Conservation (phyloP, 805 yeast species). For the Teunomyces pallodes region DNA sequence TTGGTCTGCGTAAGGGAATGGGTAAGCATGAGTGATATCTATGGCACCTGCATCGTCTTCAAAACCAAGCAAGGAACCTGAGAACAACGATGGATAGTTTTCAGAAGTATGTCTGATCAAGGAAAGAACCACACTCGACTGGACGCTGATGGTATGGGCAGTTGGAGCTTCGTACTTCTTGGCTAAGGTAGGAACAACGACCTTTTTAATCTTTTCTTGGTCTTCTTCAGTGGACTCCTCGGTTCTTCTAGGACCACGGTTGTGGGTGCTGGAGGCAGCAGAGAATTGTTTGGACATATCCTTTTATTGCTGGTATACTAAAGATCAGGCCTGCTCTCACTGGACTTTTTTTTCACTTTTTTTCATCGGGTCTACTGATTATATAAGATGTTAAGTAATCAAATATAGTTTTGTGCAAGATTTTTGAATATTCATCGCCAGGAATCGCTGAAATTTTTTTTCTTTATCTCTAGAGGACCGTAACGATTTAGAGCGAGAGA, state of each 20-base stretch:
- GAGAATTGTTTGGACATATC: slow-evolving; percentile 3
- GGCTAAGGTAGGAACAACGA: slow-evolving; percentile 2
- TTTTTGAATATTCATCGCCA: not conserved
- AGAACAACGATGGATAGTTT: slow-evolving; percentile 55
- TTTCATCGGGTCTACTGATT: slow-evolving; percentile 1
- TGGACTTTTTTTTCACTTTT: slow-evolving; percentile 3
- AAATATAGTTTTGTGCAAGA: not conserved
- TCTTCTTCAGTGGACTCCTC: slow-evolving; percentile 1
- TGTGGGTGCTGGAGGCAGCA: not conserved
- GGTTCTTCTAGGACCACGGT: slow-evolving; percentile 2
- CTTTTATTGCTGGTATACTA: not conserved
- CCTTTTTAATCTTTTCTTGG: slow-evolving; percentile 1
- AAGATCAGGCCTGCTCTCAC: not conserved
- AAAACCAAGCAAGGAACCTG: slow-evolving; percentile 76
- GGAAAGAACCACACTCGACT: slow-evolving; percentile 54
- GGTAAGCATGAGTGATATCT: slow-evolving; percentile 59
- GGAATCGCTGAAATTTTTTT: not conserved
- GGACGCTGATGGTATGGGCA: slow-evolving; percentile 41
- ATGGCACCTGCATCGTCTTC: slow-evolving; percentile 54
- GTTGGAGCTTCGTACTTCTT: slow-evolving; percentile 34
- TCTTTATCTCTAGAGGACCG: not conserved
- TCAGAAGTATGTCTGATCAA: slow-evolving; percentile 68
- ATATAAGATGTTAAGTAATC: not conserved
- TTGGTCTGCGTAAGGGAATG: slow-evolving; percentile 67
- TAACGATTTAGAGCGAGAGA: not conserved